These are phyloP conservation scores for Trichaptum fuscoviolaceum DNA, from an alignment of 768 basidiomycete genomes.

Conservation along the genomic window DNA sequence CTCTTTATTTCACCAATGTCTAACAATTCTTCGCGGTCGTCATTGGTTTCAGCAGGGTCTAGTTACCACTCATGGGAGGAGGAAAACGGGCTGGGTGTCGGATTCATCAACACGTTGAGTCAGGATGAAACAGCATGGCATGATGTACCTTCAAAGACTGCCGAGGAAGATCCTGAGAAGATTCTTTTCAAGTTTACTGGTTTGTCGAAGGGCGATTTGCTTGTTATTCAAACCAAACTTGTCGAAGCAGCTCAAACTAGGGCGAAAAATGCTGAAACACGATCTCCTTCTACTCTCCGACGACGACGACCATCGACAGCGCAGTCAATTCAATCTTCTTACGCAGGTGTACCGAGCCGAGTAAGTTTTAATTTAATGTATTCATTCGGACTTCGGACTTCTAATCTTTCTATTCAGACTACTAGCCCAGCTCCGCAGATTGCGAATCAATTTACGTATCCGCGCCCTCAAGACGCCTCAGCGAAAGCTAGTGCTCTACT, in stretches of 20 bases:
- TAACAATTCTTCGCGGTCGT: constrained; percentile 68
- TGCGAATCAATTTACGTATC: constrained; percentile 31
- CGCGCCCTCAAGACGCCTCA: constrained; percentile 40
- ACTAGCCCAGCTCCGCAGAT: constrained; percentile 53
- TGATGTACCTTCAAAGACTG: constrained; percentile 48
- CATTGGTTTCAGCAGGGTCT: constrained; percentile 74
- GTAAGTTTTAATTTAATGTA: constrained; percentile 23
- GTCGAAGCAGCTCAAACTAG: constrained; percentile 58
- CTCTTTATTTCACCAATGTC: constrained; percentile 65
- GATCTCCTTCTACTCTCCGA: constrained; percentile 59
- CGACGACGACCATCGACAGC: constrained; percentile 76
- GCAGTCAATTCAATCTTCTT: constrained; percentile 72
- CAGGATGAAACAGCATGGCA: constrained; percentile 59
- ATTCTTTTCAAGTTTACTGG: constrained; percentile 62
- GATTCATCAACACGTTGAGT: constrained; percentile 43
- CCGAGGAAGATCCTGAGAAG: constrained; percentile 58
- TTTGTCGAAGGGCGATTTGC: constrained; percentile 63
- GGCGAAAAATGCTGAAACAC: constrained; percentile 53
- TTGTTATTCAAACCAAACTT: constrained; percentile 70
- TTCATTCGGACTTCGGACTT: neutral
- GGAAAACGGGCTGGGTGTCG: constrained; percentile 45
- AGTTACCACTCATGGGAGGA: constrained; percentile 82
- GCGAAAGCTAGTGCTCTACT: constrained; percentile 62
- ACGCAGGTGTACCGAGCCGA: constrained; percentile 40
- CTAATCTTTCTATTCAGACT: constrained; percentile 34